Evolutionary conservation across 2,329 filamentous ascomycete species (phyloP), one percentile per base, ranked within the genome.

Genomic region (Rhinocladiella similis): DNA sequence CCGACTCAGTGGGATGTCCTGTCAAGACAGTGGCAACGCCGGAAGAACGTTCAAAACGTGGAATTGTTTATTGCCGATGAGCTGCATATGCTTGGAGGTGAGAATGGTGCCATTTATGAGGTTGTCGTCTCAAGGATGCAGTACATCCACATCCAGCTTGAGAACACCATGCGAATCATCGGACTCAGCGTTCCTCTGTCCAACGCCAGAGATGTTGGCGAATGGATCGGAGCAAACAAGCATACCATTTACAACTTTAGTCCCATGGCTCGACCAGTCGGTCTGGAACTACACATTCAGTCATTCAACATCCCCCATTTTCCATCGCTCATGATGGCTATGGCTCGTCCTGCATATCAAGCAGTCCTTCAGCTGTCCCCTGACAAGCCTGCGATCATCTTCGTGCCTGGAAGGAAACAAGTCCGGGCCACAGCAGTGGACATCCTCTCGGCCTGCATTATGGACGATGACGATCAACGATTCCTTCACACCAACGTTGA

Each of bases 171-270:
- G 77, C 87, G 94, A 50, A 93, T 97, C 46, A 77, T 99, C 52
- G 94, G 91, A 1, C 76, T 99, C 58, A 92, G 91, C 69, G 94
- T 97, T 25, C 95, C 94, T 20, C 80, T 99, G 19, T 87, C 94
- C 4, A 97, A 97, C 70, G 92, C 93, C 48, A 85, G 91, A 57
- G 94, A 99, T 67, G 84, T 99, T 66, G 93, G 93, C 50, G 94
- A 97, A 74, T 99, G 94, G 94, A 91, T 99, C 64, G 94, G 95
- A 64, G 94, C 93, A 6, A 96, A 87, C 72, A 97, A 97, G 78
- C 94, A 99, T 71, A 96, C 94, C 47, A 96, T 96, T 62, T 99
- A 93, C 81, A 99, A 99, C 76, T 99, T 99, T 77, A 96, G 91
- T 66, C 94, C 94, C 1, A 88, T 93, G 68, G 87, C 93, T 59